These are phyloP conservation scores for Graphium sp. DNA, from an alignment of 2,329 filamentous ascomycete species.

Conservation along the genomic window DNA sequence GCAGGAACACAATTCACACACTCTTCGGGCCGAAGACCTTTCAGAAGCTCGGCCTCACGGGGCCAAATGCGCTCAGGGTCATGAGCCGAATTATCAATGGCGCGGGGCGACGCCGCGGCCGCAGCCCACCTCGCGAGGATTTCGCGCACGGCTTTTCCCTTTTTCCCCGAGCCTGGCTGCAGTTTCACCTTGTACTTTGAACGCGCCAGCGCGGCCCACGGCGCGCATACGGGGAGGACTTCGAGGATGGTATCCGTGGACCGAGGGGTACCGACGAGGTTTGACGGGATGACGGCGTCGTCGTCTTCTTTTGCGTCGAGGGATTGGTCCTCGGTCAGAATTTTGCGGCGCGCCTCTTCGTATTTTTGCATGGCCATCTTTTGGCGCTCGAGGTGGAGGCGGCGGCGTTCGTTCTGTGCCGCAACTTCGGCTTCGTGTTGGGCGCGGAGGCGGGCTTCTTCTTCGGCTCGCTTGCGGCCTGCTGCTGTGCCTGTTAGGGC, in stretches of 20 bases:
- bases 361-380: constrained; percentile 62
- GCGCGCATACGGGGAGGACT: constrained; percentile 45
- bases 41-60: constrained; percentile 70
- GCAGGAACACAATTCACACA: constrained; percentile 68
- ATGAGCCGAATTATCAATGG: constrained; percentile 39
- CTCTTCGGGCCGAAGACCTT: constrained; percentile 66
- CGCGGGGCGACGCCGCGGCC: constrained; percentile 40
- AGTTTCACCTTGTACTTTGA: constrained; percentile 94
- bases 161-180: constrained; percentile 79
- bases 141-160: constrained; percentile 86
- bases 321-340: constrained; percentile 33
- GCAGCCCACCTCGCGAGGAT: constrained; percentile 67
- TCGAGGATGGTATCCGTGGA: constrained; percentile 71
- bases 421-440: constrained; percentile 48
- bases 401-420: constrained; percentile 56
- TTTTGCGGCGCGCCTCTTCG: constrained; percentile 48
- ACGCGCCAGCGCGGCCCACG: constrained; percentile 43
- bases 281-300: constrained; percentile 42
- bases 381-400: constrained; percentile 63
- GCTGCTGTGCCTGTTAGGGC: constrained; percentile 65
- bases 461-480: constrained; percentile 50
- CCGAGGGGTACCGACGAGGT: constrained; percentile 60
- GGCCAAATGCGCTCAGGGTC: constrained; percentile 70
- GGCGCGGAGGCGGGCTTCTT: constrained; percentile 50
- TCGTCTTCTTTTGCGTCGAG: constrained; percentile 42